phyloP scores from a whole-genome alignment of 2,329 filamentous ascomycete genomes.

The Lasiodiplodia sp. region DNA sequence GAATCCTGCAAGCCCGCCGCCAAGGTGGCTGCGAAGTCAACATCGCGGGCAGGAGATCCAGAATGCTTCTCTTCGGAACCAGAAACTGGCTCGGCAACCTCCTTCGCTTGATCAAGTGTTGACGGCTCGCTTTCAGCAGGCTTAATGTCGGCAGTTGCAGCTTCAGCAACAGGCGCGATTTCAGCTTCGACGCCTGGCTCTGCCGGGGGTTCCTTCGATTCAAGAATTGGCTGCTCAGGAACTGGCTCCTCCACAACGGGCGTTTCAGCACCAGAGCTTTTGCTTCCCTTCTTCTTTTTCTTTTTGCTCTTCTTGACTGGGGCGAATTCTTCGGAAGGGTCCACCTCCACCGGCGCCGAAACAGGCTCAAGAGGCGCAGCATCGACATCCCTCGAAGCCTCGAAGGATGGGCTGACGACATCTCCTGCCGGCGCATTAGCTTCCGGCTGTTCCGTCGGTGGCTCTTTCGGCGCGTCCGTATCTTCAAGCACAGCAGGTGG shows the following conservation, averaged over 20 bases:
- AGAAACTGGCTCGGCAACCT: not conserved
- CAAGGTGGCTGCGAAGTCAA: slow-evolving; percentile 57
- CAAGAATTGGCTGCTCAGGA: not conserved
- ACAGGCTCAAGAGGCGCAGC: not conserved
- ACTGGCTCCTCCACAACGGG: not conserved
- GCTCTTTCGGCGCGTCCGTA: not conserved
- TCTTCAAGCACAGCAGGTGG: not conserved
- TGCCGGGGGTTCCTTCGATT: not conserved
- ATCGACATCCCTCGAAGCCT: not conserved
- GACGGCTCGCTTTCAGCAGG: not conserved
- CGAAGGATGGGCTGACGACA: not conserved
- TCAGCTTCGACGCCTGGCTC: not conserved
- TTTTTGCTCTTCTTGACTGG: slow-evolving; percentile 44
- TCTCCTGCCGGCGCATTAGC: not conserved
- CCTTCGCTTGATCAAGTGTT: not conserved
- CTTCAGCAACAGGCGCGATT: not conserved
- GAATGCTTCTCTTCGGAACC: slow-evolving; percentile 29
- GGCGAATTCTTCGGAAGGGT: not conserved
- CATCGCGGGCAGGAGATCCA: slow-evolving; percentile 43
- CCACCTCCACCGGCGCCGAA: not conserved
- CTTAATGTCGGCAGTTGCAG: not conserved
- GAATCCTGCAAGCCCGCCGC: slow-evolving; percentile 55
- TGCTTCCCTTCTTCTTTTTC: slow-evolving; percentile 43
- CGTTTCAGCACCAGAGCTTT: slow-evolving; percentile 35
- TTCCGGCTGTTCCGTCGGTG: not conserved